Percentiles rank a stretch among this genome's conserved stretches.
phyloP scores from a whole-genome alignment of 306 rosid genomes.

The Prunus mume region DNA sequence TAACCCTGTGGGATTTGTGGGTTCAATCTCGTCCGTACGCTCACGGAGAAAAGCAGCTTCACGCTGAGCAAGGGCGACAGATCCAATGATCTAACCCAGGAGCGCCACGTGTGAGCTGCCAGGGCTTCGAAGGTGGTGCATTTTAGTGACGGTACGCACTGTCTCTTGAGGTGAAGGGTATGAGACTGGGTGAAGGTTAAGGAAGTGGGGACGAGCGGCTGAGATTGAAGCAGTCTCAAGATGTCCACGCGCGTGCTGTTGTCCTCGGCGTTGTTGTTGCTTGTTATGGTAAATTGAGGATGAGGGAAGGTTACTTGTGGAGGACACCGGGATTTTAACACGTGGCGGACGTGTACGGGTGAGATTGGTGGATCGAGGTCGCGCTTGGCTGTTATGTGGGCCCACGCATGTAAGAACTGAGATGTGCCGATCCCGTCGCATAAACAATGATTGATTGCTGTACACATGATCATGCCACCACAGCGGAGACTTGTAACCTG shows the following conservation, averaged over 20 bases:
- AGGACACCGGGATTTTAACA: conserved; percentile 52
- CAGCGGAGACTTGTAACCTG: conserved; percentile 67
- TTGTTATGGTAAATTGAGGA: conserved; percentile 41
- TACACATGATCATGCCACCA: conserved; percentile 82
- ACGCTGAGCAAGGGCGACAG: conserved; percentile 28
- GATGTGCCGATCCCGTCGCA: conserved; percentile 86
- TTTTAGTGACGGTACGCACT: conserved; percentile 56
- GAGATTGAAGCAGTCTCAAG: conserved; percentile 51
- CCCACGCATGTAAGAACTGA: conserved; percentile 78
- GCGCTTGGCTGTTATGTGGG: conserved; percentile 38
- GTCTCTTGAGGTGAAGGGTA: conserved; percentile 53
- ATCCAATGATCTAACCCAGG: conserved; percentile 62
- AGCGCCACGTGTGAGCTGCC: conserved; percentile 88
- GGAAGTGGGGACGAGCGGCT: conserved; percentile 55
- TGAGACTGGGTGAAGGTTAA: conserved; percentile 45
- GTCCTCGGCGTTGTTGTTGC: conserved; percentile 9
- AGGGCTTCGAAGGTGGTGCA: conserved; percentile 72
- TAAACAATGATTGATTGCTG: conserved; percentile 74
- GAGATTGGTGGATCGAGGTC: conserved; percentile 24
- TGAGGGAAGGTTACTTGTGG: conserved; percentile 25
- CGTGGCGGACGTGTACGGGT: conserved; percentile 59
- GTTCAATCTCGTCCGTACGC: conserved; percentile 32
- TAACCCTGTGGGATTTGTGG: conserved; percentile 51
- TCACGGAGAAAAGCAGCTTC: conserved; percentile 82
- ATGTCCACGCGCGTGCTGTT: conserved; percentile 33